These are phyloP conservation scores for Beta macrorhiza DNA, from an alignment of 179 eudicot genomes.

Conservation along the genomic window DNA sequence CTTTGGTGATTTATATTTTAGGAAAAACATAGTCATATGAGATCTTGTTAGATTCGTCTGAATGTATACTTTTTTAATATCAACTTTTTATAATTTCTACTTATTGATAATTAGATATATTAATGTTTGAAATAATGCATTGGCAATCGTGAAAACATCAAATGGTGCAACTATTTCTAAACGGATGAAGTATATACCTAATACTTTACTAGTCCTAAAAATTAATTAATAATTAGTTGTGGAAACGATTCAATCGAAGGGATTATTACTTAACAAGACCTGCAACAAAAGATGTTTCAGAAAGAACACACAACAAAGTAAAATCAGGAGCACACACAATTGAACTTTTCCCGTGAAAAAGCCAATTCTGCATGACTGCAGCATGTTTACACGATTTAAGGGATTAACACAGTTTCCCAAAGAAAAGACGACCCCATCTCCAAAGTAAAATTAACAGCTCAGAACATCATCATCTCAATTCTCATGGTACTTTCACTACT, in stretches of 20 bases:
- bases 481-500: slow-evolving; percentile 27
- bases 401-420: slow-evolving; percentile 24
- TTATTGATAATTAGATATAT: too few relatives aligned
- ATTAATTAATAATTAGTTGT: not conserved
- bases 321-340: slow-evolving; percentile 20
- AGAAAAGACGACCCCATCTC: slow-evolving; percentile 20
- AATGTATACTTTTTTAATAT: too few relatives aligned
- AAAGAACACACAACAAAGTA: slow-evolving; percentile 27
- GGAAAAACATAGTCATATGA: too few relatives aligned
- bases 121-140: too few relatives aligned
- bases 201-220: too few relatives aligned
- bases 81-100: too few relatives aligned
- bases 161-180: too few relatives aligned
- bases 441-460: slow-evolving; percentile 26
- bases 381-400: slow-evolving; percentile 32
- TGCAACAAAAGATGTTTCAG: slow-evolving; percentile 18
- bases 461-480: slow-evolving; percentile 26
- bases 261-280: slow-evolving; percentile 19
- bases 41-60: too few relatives aligned
- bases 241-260: not conserved
- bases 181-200: too few relatives aligned
- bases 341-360: not conserved
- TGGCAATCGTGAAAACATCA: too few relatives aligned
- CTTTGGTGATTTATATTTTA: too few relatives aligned
- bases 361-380: slow-evolving; percentile 20